Base-by-base conservation (phyloP, 2,329 filamentous ascomycete genomes). In the Aureobasidium uvarum region DNA sequence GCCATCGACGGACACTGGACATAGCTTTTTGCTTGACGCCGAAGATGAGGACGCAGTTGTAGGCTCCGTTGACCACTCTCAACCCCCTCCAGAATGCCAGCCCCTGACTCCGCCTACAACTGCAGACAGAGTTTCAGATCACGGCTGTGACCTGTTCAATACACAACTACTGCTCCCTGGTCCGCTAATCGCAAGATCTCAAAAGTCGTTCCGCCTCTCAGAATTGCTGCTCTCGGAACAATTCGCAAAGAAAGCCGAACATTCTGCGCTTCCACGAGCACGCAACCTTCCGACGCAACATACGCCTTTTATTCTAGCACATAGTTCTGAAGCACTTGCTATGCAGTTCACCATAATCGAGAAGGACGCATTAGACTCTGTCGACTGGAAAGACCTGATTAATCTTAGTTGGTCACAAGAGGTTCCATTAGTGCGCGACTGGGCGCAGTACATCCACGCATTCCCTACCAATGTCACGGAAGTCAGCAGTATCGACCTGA, bases 381-480 rank as follows among this genome's bases (percentile, higher is more conserved):
- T 95, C 68, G 90, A 94, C 77, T 95, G 91, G 91, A 92, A 90
- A 74, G 91, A 95, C 70, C 81, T 95, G 14, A 90, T 94, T 64
- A 89, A 92, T 64, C 88, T 95, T 81, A 86, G 86, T 59, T 94
- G 91, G 90, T 91, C 90, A 73, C 86, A 92, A 70, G 83, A 83
- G 33, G 71, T 74, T 46, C 70, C 72, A 5, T 66, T 68, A 10
- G 69, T 74, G 33, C 71, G 70, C 23, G 76, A 92, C 25, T 95
- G 91, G 91, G 90, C 94, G 13, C 88, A 91, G 50, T 94, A 92
- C n/a, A 65, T 67, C 31, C 67, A 63, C 33, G n/a, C 66, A n/a
- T 25, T 54, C n/a, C 16, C 66, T 25, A 39, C 73, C 80, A 94
- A 46, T 86, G 88, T 62, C 87, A 87, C 58, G 84, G 87, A 50